Evolutionary conservation across 352 stramenopile species (phyloP).

Genomic region (Pythium periplocum): DNA sequence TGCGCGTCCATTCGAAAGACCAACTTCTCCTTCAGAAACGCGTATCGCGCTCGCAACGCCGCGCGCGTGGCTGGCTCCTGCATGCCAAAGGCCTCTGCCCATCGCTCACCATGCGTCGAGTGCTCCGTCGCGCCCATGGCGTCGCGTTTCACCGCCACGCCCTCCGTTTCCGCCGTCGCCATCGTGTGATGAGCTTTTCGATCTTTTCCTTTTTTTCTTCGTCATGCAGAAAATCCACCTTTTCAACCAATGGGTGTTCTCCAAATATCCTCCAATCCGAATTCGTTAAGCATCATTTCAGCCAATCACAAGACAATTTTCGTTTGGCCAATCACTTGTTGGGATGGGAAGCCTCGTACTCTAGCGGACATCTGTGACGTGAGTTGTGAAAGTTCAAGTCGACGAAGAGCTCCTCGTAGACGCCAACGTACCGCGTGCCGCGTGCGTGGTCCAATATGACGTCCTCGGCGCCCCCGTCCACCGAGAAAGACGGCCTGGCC

Average conservation of each 20-base stretch:
- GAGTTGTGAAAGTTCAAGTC: neutral
- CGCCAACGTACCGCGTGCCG: slow-evolving; percentile 1
- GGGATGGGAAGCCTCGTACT: too few species aligned
- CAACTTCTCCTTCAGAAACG: slow-evolving; percentile 46
- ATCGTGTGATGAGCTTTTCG: slow-evolving; percentile 13
- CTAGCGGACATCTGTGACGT: too few species aligned
- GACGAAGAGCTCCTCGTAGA: slow-evolving; percentile 8
- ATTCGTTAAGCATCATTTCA: neutral
- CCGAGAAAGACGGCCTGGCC: too few species aligned
- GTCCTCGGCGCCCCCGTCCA: too few species aligned
- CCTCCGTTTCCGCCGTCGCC: slow-evolving; percentile 1
- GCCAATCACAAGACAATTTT: slow-evolving; percentile 1
- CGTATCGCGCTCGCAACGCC: slow-evolving; percentile 40
- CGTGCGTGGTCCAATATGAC: neutral
- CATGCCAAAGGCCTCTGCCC: slow-evolving; percentile 25
- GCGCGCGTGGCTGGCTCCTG: slow-evolving; percentile 10
- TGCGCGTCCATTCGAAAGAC: slow-evolving; percentile 61
- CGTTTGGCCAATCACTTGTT: slow-evolving; percentile 17
- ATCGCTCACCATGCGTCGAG: slow-evolving; percentile 21
- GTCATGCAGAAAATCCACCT: neutral
- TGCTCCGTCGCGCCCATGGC: neutral
- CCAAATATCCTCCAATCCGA: slow-evolving; percentile 3
- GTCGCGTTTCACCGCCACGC: neutral
- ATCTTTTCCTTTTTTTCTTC: slow-evolving; percentile 14
- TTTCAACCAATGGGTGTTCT: slow-evolving; percentile 11